A percentile compares a stretch with the other conserved stretches of the same genome.
These are phyloP conservation scores for Cystobasidium onofrii DNA, from an alignment of 768 basidiomycete genomes.

Conservation along the genomic window DNA sequence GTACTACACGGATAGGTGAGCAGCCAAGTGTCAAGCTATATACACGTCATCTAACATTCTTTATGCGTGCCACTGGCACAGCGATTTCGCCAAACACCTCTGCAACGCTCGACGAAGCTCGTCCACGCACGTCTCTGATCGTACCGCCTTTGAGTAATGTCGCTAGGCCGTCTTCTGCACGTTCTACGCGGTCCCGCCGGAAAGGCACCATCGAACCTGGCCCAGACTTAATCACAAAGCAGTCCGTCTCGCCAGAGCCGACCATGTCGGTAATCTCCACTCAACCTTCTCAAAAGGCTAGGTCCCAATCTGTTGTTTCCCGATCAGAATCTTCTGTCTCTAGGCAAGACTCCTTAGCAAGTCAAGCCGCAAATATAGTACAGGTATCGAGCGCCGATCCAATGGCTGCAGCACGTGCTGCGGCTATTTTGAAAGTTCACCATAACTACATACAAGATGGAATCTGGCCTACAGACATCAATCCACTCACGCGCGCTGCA, in stretches of 20 bases:
- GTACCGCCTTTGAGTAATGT: not conserved
- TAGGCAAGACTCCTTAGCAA: not conserved
- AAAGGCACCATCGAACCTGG: not conserved
- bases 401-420: slow-evolving; percentile 78
- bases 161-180: not conserved
- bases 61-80: not conserved
- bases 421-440: slow-evolving; percentile 83
- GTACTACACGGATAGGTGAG: not conserved
- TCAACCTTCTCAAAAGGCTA: not conserved
- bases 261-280: too few relatives aligned
- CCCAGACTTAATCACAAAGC: not conserved
- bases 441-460: slow-evolving; percentile 76
- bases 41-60: not conserved
- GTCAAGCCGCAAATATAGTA: slow-evolving; percentile 51
- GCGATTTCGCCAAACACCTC: not conserved
- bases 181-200: not conserved
- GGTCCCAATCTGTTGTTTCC: slow-evolving; percentile 9
- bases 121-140: slow-evolving; percentile 12
- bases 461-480: not conserved
- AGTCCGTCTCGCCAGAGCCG: not conserved
- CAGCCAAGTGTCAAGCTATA: not conserved
- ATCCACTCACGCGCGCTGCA: not conserved
- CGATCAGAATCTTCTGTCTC: slow-evolving; percentile 4
- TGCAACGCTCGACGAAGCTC: slow-evolving; percentile 7
- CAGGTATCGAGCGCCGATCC: slow-evolving; percentile 80